phyloP scores from a whole-genome alignment of 306 rosid species.

The Quercus variabilis region DNA sequence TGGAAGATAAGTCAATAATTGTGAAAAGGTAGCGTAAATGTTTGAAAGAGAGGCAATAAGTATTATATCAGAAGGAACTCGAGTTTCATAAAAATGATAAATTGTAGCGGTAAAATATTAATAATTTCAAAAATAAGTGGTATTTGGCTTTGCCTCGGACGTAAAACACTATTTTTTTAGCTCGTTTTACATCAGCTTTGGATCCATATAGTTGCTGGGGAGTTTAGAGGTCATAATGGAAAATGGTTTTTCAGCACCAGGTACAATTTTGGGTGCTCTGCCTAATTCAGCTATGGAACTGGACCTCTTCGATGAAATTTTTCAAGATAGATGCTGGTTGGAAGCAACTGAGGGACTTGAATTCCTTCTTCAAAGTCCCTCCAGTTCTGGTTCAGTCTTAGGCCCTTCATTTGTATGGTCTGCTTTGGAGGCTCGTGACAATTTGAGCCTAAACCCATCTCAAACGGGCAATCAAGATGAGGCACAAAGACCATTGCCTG shows the following conservation, averaged over 20 bases:
- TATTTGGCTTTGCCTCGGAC: too few relatives aligned
- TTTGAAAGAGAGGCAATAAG: too few relatives aligned
- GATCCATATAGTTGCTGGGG: conserved; percentile 9
- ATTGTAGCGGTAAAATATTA: accelerated
- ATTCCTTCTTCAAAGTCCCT: conserved; percentile 45
- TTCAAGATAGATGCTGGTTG: conserved; percentile 81
- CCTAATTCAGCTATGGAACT: conserved; percentile 63
- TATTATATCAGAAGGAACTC: too few relatives aligned
- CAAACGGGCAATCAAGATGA: conserved; percentile 32
- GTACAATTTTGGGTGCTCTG: conserved; percentile 51
- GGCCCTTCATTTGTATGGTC: conserved; percentile 66
- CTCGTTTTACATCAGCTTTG: conserved; percentile 25
- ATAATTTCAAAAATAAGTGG: too few relatives aligned
- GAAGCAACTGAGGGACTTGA: conserved; percentile 73
- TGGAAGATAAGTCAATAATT: too few relatives aligned
- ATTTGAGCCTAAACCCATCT: conserved; percentile 18
- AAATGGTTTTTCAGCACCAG: conserved; percentile 56
- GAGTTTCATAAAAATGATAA: too few relatives aligned
- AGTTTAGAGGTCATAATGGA: conserved; percentile 45
- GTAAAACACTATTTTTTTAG: neutral
- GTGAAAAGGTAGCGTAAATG: too few relatives aligned
- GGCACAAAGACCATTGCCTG: conserved; percentile 6
- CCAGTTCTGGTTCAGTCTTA: conserved; percentile 43
- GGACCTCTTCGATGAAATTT: conserved; percentile 77
- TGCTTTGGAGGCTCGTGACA: conserved; percentile 33